phyloP scores from a whole-genome alignment of 1,284 basidiomycete genomes.

The Sphaerobolus stellatus region DNA sequence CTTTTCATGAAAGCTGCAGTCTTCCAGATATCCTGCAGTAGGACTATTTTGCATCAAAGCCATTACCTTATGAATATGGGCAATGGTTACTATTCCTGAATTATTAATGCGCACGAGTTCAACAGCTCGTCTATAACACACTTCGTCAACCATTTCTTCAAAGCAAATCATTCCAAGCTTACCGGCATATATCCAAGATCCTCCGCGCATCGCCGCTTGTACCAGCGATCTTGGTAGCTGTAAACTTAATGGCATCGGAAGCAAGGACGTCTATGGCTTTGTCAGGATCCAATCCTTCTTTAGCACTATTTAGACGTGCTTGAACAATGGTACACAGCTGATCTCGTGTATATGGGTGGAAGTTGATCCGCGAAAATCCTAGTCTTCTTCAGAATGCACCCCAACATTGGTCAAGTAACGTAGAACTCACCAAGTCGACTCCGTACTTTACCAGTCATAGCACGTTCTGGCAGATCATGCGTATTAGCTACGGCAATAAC shows the following conservation, averaged over 20 bases:
- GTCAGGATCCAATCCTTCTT: conserved; percentile 44
- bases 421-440: conserved; percentile 77
- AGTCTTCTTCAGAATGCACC: not conserved
- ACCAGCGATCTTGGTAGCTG: conserved; percentile 88
- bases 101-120: conserved; percentile 65
- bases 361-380: conserved; percentile 97
- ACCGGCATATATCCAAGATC: conserved; percentile 92
- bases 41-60: conserved; percentile 91
- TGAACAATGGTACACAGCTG: conserved; percentile 88
- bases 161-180: conserved; percentile 16
- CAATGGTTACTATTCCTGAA: conserved; percentile 57
- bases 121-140: conserved; percentile 65
- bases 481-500: conserved; percentile 98
- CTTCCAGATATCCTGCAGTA: conserved; percentile 76
- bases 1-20: conserved; percentile 83
- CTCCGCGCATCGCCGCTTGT: conserved; percentile 95
- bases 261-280: conserved; percentile 55
- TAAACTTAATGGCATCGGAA: conserved; percentile 83
- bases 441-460: conserved; percentile 88
- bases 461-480: conserved; percentile 95
- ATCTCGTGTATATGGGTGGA: conserved; percentile 83
- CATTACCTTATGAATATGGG: conserved; percentile 81
- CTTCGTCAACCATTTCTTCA: not conserved
- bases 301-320: conserved; percentile 67
- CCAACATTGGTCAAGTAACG: not conserved